Base-by-base conservation (phyloP, 169 alveolate genomes). In the Cryptosporidium sp. region DNA sequence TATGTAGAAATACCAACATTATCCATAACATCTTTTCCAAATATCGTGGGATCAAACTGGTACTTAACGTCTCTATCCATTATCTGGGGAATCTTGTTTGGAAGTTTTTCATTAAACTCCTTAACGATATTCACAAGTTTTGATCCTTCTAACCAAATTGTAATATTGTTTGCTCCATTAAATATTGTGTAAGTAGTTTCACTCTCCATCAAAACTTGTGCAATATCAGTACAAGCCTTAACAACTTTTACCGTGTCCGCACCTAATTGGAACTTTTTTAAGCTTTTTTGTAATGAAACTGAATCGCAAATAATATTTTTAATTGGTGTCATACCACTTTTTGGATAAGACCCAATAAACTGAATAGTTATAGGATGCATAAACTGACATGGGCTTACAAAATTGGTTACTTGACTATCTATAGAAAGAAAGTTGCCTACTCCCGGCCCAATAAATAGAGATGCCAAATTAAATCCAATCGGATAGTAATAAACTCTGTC, bases 301-400 rank as follows among this genome's bases (percentile, higher is more conserved):
- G 75, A 61, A 41, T 80, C 89, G 4, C 89, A 80, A 29, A 45
- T 39, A 29, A 80, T 80, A 37, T 35, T 43, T 80, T 80, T 80
- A 26, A 80, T 61, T 62, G 89, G 89, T 9, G 89, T 80, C 48
- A 59, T 33, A 2, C 75, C 75, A 59, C 89, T 62, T 41, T 80
- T 41, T 62, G 71, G 80, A 48, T 80, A 80, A 8, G 70, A 59
- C 8, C 89, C 89, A 45, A 80, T 80, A 62, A 80, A 80, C 59
- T 80, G 89, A 10, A 80, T 35, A 23, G 89, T 80, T 59, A 80
- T 80, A 23, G 89, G 89, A 18, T 80, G 89, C 89, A 80, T 80
- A 62, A 80, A 80, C 35, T 80, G 89, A 39, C 89, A 80, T 0
- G 89, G 89, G 35, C 80, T 80, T 39, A 80, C 68, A 39, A 80